Percentiles rank a stretch among this genome's conserved stretches.
These are phyloP conservation scores for Stropharia rugosoannulata DNA, from an alignment of 768 basidiomycete genomes.

Conservation along the genomic window DNA sequence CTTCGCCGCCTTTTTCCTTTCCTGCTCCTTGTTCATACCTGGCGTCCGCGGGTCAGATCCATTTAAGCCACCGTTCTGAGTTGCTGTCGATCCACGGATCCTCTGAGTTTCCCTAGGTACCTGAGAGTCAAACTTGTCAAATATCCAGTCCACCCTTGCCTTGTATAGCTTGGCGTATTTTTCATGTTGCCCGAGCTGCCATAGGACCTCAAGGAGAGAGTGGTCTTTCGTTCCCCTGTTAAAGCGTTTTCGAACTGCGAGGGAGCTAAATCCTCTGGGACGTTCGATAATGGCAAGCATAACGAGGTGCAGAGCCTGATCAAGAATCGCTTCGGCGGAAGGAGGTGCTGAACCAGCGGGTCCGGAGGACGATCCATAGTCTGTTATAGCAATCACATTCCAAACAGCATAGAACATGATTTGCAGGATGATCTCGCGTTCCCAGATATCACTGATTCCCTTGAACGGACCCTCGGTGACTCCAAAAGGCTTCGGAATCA, in stretches of 20 bases:
- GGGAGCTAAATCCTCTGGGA: slow-evolving; percentile 55
- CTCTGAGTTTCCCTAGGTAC: slow-evolving; percentile 56
- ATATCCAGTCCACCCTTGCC: slow-evolving; percentile 73
- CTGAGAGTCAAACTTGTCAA: slow-evolving; percentile 55
- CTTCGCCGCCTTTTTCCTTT: slow-evolving; percentile 83
- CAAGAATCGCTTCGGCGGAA: slow-evolving; percentile 86
- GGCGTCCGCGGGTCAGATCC: slow-evolving; percentile 34
- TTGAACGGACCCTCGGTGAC: slow-evolving; percentile 71
- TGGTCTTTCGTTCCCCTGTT: slow-evolving; percentile 49
- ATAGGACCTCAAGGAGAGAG: slow-evolving; percentile 71
- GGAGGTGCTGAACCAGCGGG: slow-evolving; percentile 54
- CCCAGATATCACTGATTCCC: slow-evolving; percentile 60
- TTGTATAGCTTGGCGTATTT: slow-evolving; percentile 67
- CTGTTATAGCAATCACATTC: slow-evolving; percentile 70
- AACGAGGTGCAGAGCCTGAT: slow-evolving; percentile 82
- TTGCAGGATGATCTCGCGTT: slow-evolving; percentile 71
- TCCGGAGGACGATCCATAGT: slow-evolving; percentile 30
- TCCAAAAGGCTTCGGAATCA: slow-evolving; percentile 71
- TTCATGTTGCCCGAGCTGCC: slow-evolving; percentile 75
- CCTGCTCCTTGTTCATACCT: slow-evolving; percentile 55
- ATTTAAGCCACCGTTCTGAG: slow-evolving; percentile 34
- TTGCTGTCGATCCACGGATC: slow-evolving; percentile 10
- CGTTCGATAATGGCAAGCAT: slow-evolving; percentile 85
- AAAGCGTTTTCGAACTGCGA: slow-evolving; percentile 55
- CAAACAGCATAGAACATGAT: slow-evolving; percentile 81